A percentile compares a stretch with the other conserved stretches of the same genome.
These are phyloP conservation scores for Malbranchea zuffiana DNA, from an alignment of 2,329 filamentous ascomycete species.

Conservation along the genomic window DNA sequence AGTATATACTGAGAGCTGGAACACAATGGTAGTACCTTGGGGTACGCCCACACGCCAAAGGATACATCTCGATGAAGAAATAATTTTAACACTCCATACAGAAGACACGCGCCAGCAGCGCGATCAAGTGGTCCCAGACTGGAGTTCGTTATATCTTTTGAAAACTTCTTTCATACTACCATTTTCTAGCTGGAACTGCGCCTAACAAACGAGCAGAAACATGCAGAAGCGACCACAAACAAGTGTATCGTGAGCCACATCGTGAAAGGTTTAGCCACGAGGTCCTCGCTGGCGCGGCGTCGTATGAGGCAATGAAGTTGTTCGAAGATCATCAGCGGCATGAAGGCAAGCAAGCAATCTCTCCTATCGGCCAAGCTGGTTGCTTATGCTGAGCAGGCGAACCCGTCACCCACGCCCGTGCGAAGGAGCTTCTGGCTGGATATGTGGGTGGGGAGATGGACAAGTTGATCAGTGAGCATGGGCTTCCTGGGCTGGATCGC, in stretches of 20 bases:
- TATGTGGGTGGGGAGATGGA: slow-evolving; percentile 69
- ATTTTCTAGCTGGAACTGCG: too few species aligned
- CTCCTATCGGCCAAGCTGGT: neutral
- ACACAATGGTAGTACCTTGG: too few species aligned
- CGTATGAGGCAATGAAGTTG: slow-evolving; percentile 68
- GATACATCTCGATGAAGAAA: too few species aligned
- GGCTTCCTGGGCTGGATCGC: slow-evolving; percentile 47
- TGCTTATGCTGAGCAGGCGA: slow-evolving; percentile 43
- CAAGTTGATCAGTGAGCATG: slow-evolving; percentile 59
- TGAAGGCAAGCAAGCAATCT: slow-evolving; percentile 43
- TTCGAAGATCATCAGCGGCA: slow-evolving; percentile 63
- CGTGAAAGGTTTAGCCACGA: slow-evolving; percentile 60
- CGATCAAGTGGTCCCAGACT: too few species aligned
- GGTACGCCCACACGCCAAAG: too few species aligned
- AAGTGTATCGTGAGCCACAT: slow-evolving; percentile 44
- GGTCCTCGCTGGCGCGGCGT: slow-evolving; percentile 61
- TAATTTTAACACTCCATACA: too few species aligned
- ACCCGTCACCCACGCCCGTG: slow-evolving; percentile 57
- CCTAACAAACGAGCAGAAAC: too few species aligned
- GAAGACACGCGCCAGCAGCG: too few species aligned
- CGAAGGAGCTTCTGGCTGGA: slow-evolving; percentile 65
- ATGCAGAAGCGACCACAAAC: too few species aligned
- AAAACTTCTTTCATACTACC: too few species aligned
- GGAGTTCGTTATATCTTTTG: too few species aligned
- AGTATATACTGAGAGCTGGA: too few species aligned